Base-by-base conservation (phyloP, 306 rosid species). In the Trifolium pratense region DNA sequence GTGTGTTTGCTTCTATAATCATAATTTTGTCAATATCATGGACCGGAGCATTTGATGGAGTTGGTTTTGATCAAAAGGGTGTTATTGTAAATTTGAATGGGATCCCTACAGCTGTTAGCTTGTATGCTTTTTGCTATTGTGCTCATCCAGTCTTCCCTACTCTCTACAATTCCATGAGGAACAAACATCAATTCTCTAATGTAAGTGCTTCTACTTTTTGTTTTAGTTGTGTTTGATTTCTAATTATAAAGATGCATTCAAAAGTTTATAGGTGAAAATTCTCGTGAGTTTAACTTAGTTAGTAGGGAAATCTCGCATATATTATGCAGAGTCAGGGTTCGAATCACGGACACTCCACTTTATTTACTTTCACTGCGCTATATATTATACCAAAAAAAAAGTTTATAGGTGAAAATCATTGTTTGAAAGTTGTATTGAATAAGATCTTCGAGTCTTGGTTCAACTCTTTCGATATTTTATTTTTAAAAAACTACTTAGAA, bases 101-200 rank as follows among this genome's bases (percentile, higher is more conserved):
- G 0, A 64, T 88, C 52, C 94, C 95, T 1, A 88, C 88, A 4
- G 75, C 96, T 16, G 74, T 89, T 60, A 89, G 92, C 85, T 86
- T 94, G 66, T 91, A 74, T 56, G 90, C 95, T 15, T 94, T 94
- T 32, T 94, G 96, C 68, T 91, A 88, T 13, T 89, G 97, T 70
- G 96, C 96, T 0, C 98, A 94, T 77, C 95, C 98, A 0, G 91
- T 91, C 45, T 94, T 94, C 58, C 98, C 97, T 9, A 86, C 92
- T 9, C 75, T 94, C 39, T 89, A 89, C 82, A 89, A 84, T 46
- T 91, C 98, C 12, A 91, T 88, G 95, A 80, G 72, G 58, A 80
- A 86, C 71, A 91, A 87, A 79, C 87, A 68, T 3, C 98, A 94
- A 12, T 94, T 94, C 74, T 81, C 97, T 13, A 89, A 80, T 82